Percentiles rank a stretch among this genome's conserved stretches.
phyloP scores from a whole-genome alignment of 148 eudicot genomes.

The Spergularia marina region DNA sequence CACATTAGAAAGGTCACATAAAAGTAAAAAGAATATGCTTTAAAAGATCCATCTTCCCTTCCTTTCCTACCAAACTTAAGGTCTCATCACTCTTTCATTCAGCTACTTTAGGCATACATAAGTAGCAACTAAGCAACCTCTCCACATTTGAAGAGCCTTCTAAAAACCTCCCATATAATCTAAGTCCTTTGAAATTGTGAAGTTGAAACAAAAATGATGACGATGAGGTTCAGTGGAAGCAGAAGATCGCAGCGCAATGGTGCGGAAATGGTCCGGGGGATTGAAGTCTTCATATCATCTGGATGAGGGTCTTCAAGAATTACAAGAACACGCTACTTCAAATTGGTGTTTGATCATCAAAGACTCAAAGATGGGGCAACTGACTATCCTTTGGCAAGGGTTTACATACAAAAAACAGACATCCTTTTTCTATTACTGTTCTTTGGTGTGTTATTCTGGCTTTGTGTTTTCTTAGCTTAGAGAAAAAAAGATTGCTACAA shows the following conservation, averaged over 20 bases:
- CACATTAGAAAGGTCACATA: constrained; percentile 1
- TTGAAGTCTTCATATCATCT: neutral
- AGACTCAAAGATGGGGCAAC: constrained; percentile 43
- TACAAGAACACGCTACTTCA: constrained; percentile 9
- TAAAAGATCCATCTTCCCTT: constrained; percentile 33
- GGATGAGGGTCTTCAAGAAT: constrained; percentile 14
- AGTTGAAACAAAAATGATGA: neutral
- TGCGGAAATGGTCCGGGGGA: neutral
- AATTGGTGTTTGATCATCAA: constrained; percentile 13
- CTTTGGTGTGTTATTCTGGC: neutral
- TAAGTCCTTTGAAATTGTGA: neutral
- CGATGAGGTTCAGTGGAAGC: constrained; percentile 5
- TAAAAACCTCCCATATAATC: neutral
- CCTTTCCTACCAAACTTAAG: constrained; percentile 20
- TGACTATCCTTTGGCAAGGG: constrained; percentile 50
- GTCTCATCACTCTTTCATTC: constrained; percentile 18
- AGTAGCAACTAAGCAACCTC: neutral
- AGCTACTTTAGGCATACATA: constrained; percentile 11
- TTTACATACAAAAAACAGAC: neutral
- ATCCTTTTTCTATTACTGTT: neutral
- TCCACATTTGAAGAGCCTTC: constrained; percentile 13
- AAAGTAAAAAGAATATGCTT: constrained; percentile 39
- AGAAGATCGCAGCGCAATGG: constrained; percentile 9
- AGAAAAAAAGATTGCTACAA: neutral
- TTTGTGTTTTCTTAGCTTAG: neutral